Evolutionary conservation across 345 rosid genomes (phyloP), one percentile per base, ranked within the genome.

Genomic region (Populus alba): DNA sequence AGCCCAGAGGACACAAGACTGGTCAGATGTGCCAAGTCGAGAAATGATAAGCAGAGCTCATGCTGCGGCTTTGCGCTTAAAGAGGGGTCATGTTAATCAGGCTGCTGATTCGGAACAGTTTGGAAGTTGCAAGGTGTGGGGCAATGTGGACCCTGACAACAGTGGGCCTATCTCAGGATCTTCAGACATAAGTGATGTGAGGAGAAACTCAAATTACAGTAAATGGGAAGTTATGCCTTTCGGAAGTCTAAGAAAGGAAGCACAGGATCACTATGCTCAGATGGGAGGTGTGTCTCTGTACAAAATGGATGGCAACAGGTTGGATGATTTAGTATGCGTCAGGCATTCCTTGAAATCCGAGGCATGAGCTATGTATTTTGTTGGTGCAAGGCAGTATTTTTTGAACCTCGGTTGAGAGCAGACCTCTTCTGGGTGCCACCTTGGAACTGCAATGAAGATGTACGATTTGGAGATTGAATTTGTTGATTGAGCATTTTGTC

Each of bases 101-200:
- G 57, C 70, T 43, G 82, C 38, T 74, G 88, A 78, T 27, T 75
- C 74, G 59, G 93, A 90, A 74, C 97, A 94, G 83, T 96, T 94
- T 76, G 91, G 95, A 35, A 91, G 91, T 47, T 96, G 98, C 80
- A 96, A 96, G 87, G 97, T 96, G 68, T 94, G 97, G 98, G 98
- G 97, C 25, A 71, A 79, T 3, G 88, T 86, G 66, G 92, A 88
- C 80, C 85, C 89, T 37, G 83, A 73, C 77, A 81, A 73, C 53
- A 79, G 74, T 74, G 97, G 92, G 66, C 92, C 90, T 0, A 79
- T 87, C 73, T 93, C 99, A 0, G 98, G 99, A 69, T 87, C 98
- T 77, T 72, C 94, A 8, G 97, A 90, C 89, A 94, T 91, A 97
- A 92, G 94, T 73, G 87, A 83, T 55, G 79, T 75, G 6, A 87